These are phyloP conservation scores for Colletotrichum caudatum DNA, from an alignment of 2,329 filamentous ascomycete genomes.

Conservation along the genomic window DNA sequence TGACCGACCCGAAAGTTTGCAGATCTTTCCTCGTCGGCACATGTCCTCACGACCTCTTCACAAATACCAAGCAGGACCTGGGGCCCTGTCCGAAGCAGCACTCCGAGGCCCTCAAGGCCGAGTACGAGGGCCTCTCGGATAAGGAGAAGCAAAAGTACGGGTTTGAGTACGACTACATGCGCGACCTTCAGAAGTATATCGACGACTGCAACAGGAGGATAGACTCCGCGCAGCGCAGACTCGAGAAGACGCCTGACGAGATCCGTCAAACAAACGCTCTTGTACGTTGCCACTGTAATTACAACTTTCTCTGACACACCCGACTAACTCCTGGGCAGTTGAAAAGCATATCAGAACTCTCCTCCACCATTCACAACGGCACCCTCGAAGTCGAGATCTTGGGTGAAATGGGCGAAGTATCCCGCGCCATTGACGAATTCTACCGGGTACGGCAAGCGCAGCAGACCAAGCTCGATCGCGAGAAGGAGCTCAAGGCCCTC, in stretches of 20 bases:
- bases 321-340: slow-evolving; percentile 61
- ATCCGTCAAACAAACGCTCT: slow-evolving; percentile 94
- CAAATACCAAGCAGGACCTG: slow-evolving; percentile 98
- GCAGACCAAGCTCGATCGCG: slow-evolving; percentile 83
- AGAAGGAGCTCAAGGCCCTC: slow-evolving; percentile 89
- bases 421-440: slow-evolving; percentile 86
- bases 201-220: slow-evolving; percentile 96
- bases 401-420: slow-evolving; percentile 83
- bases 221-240: slow-evolving; percentile 85
- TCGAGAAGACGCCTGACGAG: slow-evolving; percentile 98
- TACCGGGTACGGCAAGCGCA: slow-evolving; percentile 86
- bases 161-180: slow-evolving; percentile 97
- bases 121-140: slow-evolving; percentile 82
- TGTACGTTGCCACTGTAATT: slow-evolving; percentile 53
- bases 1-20: slow-evolving; percentile 73
- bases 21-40: slow-evolving; percentile 44
- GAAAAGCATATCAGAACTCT: slow-evolving; percentile 86
- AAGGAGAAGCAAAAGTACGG: slow-evolving; percentile 82
- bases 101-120: slow-evolving; percentile 86
- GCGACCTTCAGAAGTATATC: slow-evolving; percentile 96
- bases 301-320: background rate
- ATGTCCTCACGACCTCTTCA: slow-evolving; percentile 82
- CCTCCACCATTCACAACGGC: slow-evolving; percentile 81
- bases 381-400: slow-evolving; percentile 88
- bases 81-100: slow-evolving; percentile 91